These are phyloP conservation scores for Salvia miltiorrhiza DNA, from an alignment of 257 asterid species.

Conservation along the genomic window DNA sequence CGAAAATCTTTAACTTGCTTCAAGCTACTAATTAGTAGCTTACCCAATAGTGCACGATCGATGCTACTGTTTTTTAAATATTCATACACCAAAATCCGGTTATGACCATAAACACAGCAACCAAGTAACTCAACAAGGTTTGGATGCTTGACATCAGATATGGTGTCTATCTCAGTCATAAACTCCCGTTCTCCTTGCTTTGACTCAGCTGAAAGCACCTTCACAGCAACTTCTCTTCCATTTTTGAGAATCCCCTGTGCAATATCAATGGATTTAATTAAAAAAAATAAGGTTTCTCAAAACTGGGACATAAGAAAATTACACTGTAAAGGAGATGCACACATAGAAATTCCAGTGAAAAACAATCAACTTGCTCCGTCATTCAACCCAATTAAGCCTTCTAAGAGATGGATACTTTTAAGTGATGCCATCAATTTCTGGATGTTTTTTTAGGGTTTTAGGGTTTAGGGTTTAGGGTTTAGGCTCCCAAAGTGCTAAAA, in stretches of 20 bases:
- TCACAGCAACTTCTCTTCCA: conserved; percentile 67
- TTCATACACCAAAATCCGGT: conserved; percentile 77
- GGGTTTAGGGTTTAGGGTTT: too few species aligned
- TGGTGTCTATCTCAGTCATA: conserved; percentile 77
- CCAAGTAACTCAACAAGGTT: conserved; percentile 84
- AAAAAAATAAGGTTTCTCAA: conserved; percentile 15
- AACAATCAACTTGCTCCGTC: conserved; percentile 18
- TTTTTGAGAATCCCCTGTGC: conserved; percentile 64
- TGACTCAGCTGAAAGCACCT: conserved; percentile 74
- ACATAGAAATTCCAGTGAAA: conserved; percentile 6
- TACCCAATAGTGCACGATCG: conserved; percentile 76
- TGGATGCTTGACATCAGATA: conserved; percentile 81
- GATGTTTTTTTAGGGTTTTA: too few species aligned
- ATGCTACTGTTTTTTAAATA: conserved; percentile 78
- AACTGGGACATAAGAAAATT: conserved; percentile 1
- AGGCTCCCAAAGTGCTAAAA: conserved; percentile 1
- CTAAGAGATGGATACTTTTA: neutral
- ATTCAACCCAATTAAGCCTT: conserved; percentile 10
- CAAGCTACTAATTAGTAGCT: conserved; percentile 6
- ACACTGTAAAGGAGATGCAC: conserved; percentile 10
- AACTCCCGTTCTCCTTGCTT: conserved; percentile 82
- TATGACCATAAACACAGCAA: conserved; percentile 67
- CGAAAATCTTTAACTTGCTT: conserved; percentile 6
- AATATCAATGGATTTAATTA: conserved; percentile 30
- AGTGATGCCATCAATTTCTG: neutral